Evolutionary conservation across 805 yeast genomes (phyloP), one percentile per base, ranked within the genome.

Genomic region (Myxozyma neotropica): DNA sequence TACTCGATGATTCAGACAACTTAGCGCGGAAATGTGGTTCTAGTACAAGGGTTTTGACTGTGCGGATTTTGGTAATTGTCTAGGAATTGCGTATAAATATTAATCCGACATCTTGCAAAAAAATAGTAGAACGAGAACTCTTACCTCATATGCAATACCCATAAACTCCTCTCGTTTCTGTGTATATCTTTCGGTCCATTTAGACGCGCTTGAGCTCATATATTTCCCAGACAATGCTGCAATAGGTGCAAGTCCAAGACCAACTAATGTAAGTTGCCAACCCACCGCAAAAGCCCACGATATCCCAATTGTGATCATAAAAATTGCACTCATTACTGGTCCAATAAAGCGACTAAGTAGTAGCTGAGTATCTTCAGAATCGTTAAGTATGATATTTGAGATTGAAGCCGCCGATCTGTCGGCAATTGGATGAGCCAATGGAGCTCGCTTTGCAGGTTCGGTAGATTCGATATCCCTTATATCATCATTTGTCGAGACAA

Each of bases 181-280:
- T 66, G 87, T 87, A 68, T 89, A 89, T 0, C 65, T 64, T 21
- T 82, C 78, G 71, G 92, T 96, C 63, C 78, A 78, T 8, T 64
- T 71, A 59, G 81, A 84, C 33, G 86, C 72, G 2, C 83, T 52
- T 0, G 69, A 60, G 5, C 88, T 83, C 71, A 83, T 89, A 0
- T 77, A 46, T 0, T 75, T 72, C 1, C 92, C 81, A 1, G 83
- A 68, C 0, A 81, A 26, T 0, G 82, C 67, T 52, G 88, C 83
- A 12, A 84, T 63, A 0, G 96, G 95, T 13, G 88, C 79, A 71
- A 91, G 77, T 0, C 96, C 80, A 10, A 92, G 67, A 1, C 96
- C 95, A 1, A 89, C 94, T 8, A 93, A 74, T 1, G 97, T 82
- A 43, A 94, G 74, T 68, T 86, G 88, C 98, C 98, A 94, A 0